A percentile compares a stretch with the other conserved stretches of the same genome.
Evolutionary conservation across 768 basidiomycete genomes (phyloP).

Genomic region (Mycena olivaceomarginata): DNA sequence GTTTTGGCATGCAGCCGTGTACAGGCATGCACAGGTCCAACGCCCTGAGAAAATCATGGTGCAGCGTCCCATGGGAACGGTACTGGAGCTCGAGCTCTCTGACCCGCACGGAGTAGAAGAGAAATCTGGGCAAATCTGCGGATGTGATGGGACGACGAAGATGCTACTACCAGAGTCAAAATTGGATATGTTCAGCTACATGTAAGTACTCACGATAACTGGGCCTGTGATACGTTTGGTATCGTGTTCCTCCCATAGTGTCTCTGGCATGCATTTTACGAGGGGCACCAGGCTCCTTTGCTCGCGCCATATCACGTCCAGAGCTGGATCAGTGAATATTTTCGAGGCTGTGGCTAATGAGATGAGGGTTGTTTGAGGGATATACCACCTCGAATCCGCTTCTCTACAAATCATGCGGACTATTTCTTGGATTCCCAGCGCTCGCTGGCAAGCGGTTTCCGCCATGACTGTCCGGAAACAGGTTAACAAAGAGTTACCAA

Average conservation of each 20-base stretch:
- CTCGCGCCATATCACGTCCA: constrained; percentile 21
- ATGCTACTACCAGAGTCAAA: neutral
- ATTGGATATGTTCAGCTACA: neutral
- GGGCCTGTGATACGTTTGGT: neutral
- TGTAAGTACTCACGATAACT: constrained; percentile 26
- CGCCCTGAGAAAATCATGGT: constrained; percentile 26
- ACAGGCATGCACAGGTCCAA: constrained; percentile 24
- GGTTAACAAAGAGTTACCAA: no score
- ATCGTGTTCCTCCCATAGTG: constrained; percentile 29
- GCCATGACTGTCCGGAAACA: neutral
- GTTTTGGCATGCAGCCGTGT: constrained; percentile 1
- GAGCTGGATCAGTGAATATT: constrained; percentile 27
- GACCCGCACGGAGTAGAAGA: constrained; percentile 37
- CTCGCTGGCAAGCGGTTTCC: constrained; percentile 12
- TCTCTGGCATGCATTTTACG: constrained; percentile 39
- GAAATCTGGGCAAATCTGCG: constrained; percentile 26
- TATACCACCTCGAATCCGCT: neutral
- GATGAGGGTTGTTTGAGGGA: neutral
- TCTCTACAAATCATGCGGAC: constrained; percentile 33
- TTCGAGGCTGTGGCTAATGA: constrained; percentile 18
- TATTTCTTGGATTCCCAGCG: constrained; percentile 32
- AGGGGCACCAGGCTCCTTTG: constrained; percentile 18
- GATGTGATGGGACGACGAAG: constrained; percentile 30
- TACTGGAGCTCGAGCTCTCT: neutral
- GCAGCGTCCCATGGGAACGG: neutral